Conservation (phyloP, 495 filamentous ascomycete species). For the Penicillium daleae region DNA sequence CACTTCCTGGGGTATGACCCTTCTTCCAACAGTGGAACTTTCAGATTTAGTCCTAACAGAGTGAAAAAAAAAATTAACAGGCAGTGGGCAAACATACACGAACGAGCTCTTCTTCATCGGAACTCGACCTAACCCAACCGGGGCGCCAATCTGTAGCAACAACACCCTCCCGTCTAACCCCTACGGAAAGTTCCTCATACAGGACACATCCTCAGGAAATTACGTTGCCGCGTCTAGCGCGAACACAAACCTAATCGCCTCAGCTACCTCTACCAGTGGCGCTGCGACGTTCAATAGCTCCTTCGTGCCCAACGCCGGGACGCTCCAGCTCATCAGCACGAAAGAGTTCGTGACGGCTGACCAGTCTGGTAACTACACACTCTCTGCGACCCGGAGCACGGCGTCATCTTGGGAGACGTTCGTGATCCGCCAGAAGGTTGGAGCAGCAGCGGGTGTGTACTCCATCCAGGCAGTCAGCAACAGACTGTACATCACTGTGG, state of each 20-base stretch:
- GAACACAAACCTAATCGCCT: background rate
- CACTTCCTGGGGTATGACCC: background rate
- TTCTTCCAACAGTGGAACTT: background rate
- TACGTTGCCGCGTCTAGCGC: background rate
- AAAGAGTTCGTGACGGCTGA: background rate
- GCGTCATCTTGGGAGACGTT: background rate
- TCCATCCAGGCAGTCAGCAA: background rate
- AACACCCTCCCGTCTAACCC: background rate
- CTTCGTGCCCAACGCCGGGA: background rate
- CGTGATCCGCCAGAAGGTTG: background rate
- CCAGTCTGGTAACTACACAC: background rate
- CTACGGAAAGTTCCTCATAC: background rate
- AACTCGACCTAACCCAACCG: background rate
- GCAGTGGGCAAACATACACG: background rate
- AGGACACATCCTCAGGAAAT: background rate
- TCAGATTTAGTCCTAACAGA: background rate
- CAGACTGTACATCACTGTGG: background rate
- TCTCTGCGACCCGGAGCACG: background rate
- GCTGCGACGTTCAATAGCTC: background rate
- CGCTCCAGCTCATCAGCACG: background rate
- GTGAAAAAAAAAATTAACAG: background rate
- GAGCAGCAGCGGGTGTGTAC: background rate
- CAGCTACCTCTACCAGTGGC: background rate
- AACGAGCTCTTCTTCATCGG: constrained; percentile 1
- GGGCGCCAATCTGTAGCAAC: background rate